phyloP scores from a whole-genome alignment of 345 rosid genomes.

The Populus simonii region DNA sequence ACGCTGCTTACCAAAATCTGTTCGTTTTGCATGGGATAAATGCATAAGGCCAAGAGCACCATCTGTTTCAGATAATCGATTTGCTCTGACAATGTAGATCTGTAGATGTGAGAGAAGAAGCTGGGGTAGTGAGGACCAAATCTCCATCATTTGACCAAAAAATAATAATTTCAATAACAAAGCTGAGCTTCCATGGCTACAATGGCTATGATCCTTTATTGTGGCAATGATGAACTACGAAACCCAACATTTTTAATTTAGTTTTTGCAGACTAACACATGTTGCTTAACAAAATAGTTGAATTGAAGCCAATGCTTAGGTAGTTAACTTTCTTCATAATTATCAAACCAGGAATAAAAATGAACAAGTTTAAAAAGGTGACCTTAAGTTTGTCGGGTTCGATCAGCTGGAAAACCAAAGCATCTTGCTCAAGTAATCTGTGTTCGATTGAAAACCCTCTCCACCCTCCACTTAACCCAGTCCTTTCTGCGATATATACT shows the following conservation, averaged over 20 bases:
- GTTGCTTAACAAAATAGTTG: neutral
- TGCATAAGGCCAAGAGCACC: slow-evolving; percentile 19
- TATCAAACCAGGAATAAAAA: neutral
- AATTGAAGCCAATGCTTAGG: neutral
- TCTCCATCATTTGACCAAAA: neutral
- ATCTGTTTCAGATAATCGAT: slow-evolving; percentile 7
- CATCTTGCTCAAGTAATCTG: slow-evolving; percentile 19
- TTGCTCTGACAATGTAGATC: slow-evolving; percentile 17
- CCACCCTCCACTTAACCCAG: slow-evolving; percentile 30
- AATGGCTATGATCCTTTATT: neutral
- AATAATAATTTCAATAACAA: neutral
- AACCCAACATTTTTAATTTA: neutral
- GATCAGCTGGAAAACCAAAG: slow-evolving; percentile 29
- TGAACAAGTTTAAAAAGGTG: neutral
- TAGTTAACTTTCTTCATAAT: neutral
- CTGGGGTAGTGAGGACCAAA: neutral
- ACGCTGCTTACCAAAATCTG: neutral
- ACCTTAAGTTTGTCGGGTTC: slow-evolving; percentile 29
- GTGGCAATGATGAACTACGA: neutral
- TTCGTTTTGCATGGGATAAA: neutral
- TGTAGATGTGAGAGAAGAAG: neutral
- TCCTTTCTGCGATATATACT: slow-evolving; percentile 16
- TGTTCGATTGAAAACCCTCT: slow-evolving; percentile 20
- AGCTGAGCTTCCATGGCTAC: neutral
- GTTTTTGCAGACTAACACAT: neutral